phyloP scores from a whole-genome alignment of 1,284 basidiomycete genomes.

The Trametes hirsuta region DNA sequence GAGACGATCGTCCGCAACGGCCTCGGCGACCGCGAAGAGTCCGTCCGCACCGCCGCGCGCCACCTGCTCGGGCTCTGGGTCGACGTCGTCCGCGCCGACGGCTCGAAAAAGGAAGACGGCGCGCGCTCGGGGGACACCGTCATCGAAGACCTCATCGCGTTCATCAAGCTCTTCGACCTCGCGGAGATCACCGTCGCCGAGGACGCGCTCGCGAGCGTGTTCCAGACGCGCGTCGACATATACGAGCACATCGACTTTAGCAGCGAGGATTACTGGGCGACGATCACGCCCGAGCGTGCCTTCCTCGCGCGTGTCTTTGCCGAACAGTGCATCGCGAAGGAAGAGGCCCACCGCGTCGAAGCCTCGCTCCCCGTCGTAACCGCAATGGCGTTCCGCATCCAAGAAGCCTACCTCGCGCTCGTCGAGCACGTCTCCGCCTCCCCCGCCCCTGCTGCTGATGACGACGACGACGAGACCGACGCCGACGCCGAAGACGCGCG shows the following conservation, averaged over 20 bases:
- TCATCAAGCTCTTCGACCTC: constrained; percentile 70
- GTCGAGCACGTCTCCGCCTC: constrained; percentile 42
- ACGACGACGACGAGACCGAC: constrained; percentile 44
- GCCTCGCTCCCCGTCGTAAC: constrained; percentile 87
- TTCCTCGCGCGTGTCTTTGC: constrained; percentile 87
- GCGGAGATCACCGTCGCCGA: constrained; percentile 62
- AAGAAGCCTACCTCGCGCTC: constrained; percentile 78
- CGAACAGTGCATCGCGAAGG: constrained; percentile 71
- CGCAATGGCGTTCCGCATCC: constrained; percentile 84
- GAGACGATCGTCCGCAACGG: constrained; percentile 83
- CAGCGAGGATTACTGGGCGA: constrained; percentile 76
- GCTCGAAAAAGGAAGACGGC: constrained; percentile 47
- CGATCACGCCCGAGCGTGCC: constrained; percentile 80
- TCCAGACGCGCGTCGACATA: constrained; percentile 61
- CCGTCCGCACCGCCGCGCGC: constrained; percentile 80
- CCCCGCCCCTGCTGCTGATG: constrained; percentile 4
- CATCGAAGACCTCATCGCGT: constrained; percentile 48
- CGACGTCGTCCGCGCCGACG: constrained; percentile 46
- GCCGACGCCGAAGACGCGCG: constrained; percentile 38
- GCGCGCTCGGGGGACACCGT: constrained; percentile 15
- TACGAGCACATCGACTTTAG: constrained; percentile 56
- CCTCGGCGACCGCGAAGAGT: constrained; percentile 85
- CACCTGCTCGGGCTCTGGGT: constrained; percentile 83
- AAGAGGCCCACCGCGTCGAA: constrained; percentile 76
- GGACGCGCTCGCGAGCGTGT: constrained; percentile 67